Evolutionary conservation across 306 rosid species (phyloP), one percentile per base, ranked within the genome.

Genomic region (Psophocarpus tetragonolobus): DNA sequence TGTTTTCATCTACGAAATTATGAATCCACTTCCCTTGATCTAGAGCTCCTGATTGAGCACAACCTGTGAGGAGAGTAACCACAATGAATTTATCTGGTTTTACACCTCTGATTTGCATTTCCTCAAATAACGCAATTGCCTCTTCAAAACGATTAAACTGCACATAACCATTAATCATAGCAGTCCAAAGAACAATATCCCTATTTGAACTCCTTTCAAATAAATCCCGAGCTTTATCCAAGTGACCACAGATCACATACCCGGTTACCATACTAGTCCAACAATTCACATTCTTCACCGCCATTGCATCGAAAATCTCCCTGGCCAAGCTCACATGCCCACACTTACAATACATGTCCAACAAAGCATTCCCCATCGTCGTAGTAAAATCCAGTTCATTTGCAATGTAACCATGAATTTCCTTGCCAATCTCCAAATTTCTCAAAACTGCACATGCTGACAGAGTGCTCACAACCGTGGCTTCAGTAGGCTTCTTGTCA

Each of bases 231-330:
- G 94, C 96, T 80, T 85, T 82, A 38, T 84, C 90, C 84, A 93
- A 72, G 84, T 54, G 50, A 79, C 93, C 90, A 67, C 84, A 85
- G 71, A 81, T 85, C 64, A 87, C 84, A 77, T 85, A 88, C 64
- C 91, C 96, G 68, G 89, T 87, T 41, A 91, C 85, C 91, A 93
- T 84, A 60, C 89, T 86, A 4, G 97, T 93, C 94, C 92, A 91
- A 83, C 89, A 91, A 68, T 78, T 85, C 66, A 91, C 89, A 79
- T 93, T 91, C 76, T 77, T 89, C 24, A 15, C 7, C 0, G 27
- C 71, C 86, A 91, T 84, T 62, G 76, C 90, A 74, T 89, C 81
- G 39, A 91, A 91, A 44, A 87, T 29, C 20, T 80, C 45, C 61
- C 81, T 69, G 3, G 92, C 93, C 20, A 82, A 68, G 56, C 48